Percentiles rank a stretch among this genome's conserved stretches.
Conservation (phyloP, 257 asterid species). For the Fraxinus americana region DNA sequence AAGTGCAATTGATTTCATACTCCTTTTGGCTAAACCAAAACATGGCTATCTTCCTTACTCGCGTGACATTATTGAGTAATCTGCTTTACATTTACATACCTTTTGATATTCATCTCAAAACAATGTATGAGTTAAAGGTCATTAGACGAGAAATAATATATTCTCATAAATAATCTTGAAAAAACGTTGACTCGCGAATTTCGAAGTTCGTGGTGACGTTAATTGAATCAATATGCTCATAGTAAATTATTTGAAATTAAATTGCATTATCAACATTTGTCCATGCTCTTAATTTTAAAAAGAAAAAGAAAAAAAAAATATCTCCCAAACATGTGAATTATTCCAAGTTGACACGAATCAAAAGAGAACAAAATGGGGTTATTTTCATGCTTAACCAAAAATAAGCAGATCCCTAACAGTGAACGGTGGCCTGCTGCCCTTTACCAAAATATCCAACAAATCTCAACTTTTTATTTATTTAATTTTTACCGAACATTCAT, state of each 20-base stretch:
- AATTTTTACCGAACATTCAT: slow-evolving; percentile 3
- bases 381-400: slow-evolving; percentile 10
- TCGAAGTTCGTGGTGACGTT: too few species aligned
- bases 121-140: too few species aligned
- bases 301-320: not conserved
- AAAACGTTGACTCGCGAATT: too few species aligned
- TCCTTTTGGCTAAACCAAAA: not conserved
- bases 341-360: not conserved
- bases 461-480: too few species aligned
- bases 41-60: not conserved
- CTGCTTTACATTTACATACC: too few species aligned
- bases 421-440: slow-evolving; percentile 10
- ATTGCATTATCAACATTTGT: not conserved
- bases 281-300: not conserved
- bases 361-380: not conserved
- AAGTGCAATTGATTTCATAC: not conserved
- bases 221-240: not conserved
- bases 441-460: slow-evolving; percentile 23
- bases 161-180: too few species aligned
- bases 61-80: not conserved
- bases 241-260: not conserved
- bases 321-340: not conserved
- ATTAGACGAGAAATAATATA: too few species aligned
- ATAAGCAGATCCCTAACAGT: slow-evolving; percentile 3
- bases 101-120: too few species aligned